These are phyloP conservation scores for Penicillium angulare DNA, from an alignment of 495 filamentous ascomycete genomes.

Conservation along the genomic window DNA sequence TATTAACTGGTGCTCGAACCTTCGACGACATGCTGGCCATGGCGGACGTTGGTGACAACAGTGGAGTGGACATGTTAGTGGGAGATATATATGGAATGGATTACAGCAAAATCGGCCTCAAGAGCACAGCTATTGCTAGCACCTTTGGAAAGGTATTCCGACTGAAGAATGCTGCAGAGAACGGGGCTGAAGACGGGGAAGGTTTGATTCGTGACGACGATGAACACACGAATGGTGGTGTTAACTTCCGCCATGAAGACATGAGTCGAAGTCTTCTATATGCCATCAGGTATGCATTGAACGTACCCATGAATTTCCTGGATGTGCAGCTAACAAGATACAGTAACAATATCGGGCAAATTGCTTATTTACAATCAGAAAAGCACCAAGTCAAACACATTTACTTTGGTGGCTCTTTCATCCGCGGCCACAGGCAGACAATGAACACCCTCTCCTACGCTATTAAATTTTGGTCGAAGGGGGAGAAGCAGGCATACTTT, in stretches of 20 bases:
- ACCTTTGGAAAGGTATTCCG: conserved; percentile 96
- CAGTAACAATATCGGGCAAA: conserved; percentile 97
- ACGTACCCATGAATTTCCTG: not conserved
- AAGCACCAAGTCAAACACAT: conserved; percentile 88
- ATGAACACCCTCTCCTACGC: conserved; percentile 96
- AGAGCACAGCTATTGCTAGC: conserved; percentile 89
- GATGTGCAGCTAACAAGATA: conserved; percentile 16
- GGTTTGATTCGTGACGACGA: conserved; percentile 55
- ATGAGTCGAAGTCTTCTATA: conserved; percentile 75
- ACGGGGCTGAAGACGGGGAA: conserved; percentile 73
- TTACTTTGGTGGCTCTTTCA: conserved; percentile 97
- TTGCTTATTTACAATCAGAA: conserved; percentile 91
- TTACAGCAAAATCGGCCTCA: conserved; percentile 91
- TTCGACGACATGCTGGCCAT: conserved; percentile 96
- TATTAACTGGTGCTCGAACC: conserved; percentile 83
- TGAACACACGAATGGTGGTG: conserved; percentile 24
- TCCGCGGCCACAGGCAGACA: conserved; percentile 92
- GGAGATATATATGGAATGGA: conserved; percentile 98
- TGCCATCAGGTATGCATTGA: conserved; percentile 61
- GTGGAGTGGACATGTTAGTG: conserved; percentile 92
- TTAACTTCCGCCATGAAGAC: conserved; percentile 59
- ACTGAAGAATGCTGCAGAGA: conserved; percentile 74
- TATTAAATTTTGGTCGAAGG: conserved; percentile 96
- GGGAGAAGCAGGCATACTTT: conserved; percentile 93
- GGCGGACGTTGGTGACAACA: conserved; percentile 91